Evolutionary conservation across 805 yeast species (phyloP).

Genomic region (Teunomyces lycoperdinae): DNA sequence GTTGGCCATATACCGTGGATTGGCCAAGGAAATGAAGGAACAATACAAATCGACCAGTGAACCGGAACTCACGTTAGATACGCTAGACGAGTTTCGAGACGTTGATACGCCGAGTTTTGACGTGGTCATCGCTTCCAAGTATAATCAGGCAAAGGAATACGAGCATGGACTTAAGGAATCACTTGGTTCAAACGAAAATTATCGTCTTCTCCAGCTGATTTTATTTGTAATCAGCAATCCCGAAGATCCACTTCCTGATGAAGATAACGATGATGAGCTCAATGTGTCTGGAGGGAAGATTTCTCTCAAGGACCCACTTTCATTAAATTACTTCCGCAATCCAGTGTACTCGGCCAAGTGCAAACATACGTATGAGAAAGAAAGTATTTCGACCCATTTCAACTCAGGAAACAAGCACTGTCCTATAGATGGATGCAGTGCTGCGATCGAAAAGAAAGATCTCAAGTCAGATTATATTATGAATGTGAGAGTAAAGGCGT

Average conservation of each 20-base stretch:
- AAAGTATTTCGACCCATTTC: conserved; percentile 37
- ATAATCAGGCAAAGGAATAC: conserved; percentile 11
- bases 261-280: conserved; percentile 55
- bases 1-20: conserved; percentile 3
- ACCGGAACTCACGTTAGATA: conserved; percentile 18
- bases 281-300: conserved; percentile 68
- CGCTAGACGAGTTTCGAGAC: conserved; percentile 16
- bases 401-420: conserved; percentile 34
- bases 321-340: conserved; percentile 46
- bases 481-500: conserved; percentile 51
- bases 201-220: conserved; percentile 36
- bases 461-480: conserved; percentile 50
- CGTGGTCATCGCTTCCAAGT: background rate
- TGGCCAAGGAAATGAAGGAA: conserved; percentile 13
- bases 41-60: conserved; percentile 20
- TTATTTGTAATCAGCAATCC: conserved; percentile 57
- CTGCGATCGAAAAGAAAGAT: conserved; percentile 30
- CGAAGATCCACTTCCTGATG: conserved; percentile 56
- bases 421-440: conserved; percentile 58
- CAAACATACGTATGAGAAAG: conserved; percentile 59
- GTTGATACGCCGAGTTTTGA: background rate
- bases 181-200: conserved; percentile 9
- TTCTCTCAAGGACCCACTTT: conserved; percentile 67
- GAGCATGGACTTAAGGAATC: conserved; percentile 10
- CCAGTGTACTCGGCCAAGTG: conserved; percentile 61